These are phyloP conservation scores for Scutellaria barbata DNA, from an alignment of 257 asterid genomes.

Conservation along the genomic window DNA sequence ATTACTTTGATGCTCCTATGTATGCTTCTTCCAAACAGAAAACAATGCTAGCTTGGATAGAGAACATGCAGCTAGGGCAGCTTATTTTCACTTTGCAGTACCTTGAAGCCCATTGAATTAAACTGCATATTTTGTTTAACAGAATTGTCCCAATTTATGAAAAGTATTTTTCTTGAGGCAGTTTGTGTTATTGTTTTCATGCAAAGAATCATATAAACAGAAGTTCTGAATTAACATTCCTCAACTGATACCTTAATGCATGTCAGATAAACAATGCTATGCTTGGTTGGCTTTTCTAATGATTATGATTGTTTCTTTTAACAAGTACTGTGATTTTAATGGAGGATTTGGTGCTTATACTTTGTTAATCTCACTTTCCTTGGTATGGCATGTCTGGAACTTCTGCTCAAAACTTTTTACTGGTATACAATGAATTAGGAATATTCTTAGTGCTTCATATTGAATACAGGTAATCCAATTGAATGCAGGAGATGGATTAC, in stretches of 20 bases:
- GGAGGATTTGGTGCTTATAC: constrained; percentile 18
- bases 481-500: constrained; percentile 99
- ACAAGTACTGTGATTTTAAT: neutral
- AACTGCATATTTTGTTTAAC: constrained; percentile 22
- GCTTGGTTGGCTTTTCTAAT: constrained; percentile 21
- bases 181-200: constrained; percentile 17
- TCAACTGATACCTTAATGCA: constrained; percentile 16
- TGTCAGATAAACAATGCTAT: constrained; percentile 11
- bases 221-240: constrained; percentile 28
- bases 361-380: constrained; percentile 14
- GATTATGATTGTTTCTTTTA: constrained; percentile 15
- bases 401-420: constrained; percentile 25
- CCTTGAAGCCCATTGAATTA: constrained; percentile 15
- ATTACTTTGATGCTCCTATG: constrained; percentile 29
- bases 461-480: constrained; percentile 98
- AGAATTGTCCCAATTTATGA: neutral
- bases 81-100: constrained; percentile 19
- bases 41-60: constrained; percentile 32
- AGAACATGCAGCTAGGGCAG: neutral
- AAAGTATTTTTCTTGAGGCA: neutral
- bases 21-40: constrained; percentile 26
- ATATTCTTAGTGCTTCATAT: constrained; percentile 90
- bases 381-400: constrained; percentile 25
- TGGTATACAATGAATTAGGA: constrained; percentile 46
- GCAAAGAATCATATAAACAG: constrained; percentile 16